These are phyloP conservation scores for Ophiorrhiza pumila DNA, from an alignment of 257 asterid genomes.

Conservation along the genomic window DNA sequence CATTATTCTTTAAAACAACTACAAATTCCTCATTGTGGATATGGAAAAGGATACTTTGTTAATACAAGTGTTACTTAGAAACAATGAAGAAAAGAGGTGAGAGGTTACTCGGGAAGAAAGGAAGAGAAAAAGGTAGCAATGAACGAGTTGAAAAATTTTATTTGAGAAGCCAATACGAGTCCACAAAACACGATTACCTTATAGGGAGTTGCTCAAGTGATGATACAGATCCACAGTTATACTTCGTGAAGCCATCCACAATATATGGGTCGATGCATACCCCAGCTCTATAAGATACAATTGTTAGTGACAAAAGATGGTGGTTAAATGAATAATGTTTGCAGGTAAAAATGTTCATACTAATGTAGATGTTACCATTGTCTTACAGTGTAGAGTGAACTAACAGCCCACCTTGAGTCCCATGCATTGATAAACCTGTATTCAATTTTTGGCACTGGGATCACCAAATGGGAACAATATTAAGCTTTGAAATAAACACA, in stretches of 20 bases:
- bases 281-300: no score
- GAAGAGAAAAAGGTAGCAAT: no score
- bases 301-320: no score
- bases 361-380: slow-evolving; percentile 54
- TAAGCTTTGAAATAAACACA: not conserved
- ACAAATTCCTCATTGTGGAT: no score
- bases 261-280: slow-evolving; percentile 90
- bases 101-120: no score
- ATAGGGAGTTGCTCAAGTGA: slow-evolving; percentile 26
- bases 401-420: slow-evolving; percentile 66
- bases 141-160: not conserved
- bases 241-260: slow-evolving; percentile 74
- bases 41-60: no score
- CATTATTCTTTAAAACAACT: no score
- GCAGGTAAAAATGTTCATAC: slow-evolving; percentile 12
- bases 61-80: slow-evolving; percentile 72
- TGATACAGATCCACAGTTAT: slow-evolving; percentile 61
- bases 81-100: slow-evolving; percentile 79
- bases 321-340: no score
- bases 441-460: slow-evolving; percentile 89
- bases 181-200: no score
- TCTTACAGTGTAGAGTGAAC: slow-evolving; percentile 99
- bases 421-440: slow-evolving; percentile 83
- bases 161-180: no score
- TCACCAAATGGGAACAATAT: slow-evolving; percentile 3